Evolutionary conservation across 345 rosid species (phyloP).

Genomic region (Fremontodendron californicum): DNA sequence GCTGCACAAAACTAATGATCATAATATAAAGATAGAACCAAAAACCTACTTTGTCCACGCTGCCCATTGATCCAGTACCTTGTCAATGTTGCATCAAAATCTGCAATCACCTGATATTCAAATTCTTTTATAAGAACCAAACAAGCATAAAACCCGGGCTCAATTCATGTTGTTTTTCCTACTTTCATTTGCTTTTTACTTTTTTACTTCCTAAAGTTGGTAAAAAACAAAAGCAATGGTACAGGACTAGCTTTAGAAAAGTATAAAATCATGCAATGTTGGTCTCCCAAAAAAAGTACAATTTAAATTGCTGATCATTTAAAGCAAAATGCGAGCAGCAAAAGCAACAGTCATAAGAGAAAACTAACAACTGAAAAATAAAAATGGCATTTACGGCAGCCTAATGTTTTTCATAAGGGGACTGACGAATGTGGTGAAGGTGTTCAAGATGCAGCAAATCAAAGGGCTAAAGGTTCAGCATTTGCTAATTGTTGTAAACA

Average conservation of each 20-base stretch:
- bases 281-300: neutral
- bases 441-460: constrained; percentile 65
- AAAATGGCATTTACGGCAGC: constrained; percentile 41
- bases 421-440: constrained; percentile 56
- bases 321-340: neutral
- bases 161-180: neutral
- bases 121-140: neutral
- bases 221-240: too few relatives aligned
- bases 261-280: neutral
- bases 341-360: neutral
- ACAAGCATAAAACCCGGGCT: neutral
- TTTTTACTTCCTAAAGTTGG: neutral
- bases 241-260: too few relatives aligned
- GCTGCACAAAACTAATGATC: neutral
- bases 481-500: too few relatives aligned
- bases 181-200: neutral
- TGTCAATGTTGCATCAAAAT: constrained; percentile 84
- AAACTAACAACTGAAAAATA: neutral
- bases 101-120: constrained; percentile 58
- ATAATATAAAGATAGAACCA: neutral
- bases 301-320: neutral
- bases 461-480: too few relatives aligned
- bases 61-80: constrained; percentile 52
- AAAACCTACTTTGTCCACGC: constrained; percentile 61
- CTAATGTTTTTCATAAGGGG: constrained; percentile 51